These are phyloP conservation scores for Fraxinus pennsylvanica DNA, from an alignment of 257 asterid genomes.

Conservation along the genomic window DNA sequence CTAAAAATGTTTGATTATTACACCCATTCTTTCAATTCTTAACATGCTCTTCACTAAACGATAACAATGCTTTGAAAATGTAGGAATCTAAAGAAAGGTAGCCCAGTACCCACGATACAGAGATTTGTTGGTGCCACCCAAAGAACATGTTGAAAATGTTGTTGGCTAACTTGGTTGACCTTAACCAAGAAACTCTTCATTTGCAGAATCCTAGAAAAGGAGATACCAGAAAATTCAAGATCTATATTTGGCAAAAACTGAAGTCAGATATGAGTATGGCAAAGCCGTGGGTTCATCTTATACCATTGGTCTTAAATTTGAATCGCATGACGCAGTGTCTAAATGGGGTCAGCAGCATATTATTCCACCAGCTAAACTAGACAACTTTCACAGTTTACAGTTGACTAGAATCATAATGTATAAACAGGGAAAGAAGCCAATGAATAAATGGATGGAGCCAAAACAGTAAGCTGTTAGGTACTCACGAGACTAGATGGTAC, in stretches of 20 bases:
- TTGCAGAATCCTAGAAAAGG: constrained; percentile 33
- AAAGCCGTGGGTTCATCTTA: background rate
- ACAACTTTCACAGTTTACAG: background rate
- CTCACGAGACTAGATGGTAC: too few species aligned
- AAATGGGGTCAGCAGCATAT: background rate
- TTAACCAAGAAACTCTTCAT: constrained; percentile 17
- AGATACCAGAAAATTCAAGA: constrained; percentile 12
- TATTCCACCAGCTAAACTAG: constrained; percentile 10
- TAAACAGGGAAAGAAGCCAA: background rate
- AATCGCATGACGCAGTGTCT: background rate
- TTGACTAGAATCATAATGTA: background rate
- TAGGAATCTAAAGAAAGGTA: background rate
- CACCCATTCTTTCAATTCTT: background rate
- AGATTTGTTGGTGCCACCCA: constrained; percentile 6
- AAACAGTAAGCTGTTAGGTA: background rate
- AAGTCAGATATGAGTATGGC: constrained; percentile 10
- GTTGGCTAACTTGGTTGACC: constrained; percentile 17
- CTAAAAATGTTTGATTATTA: background rate
- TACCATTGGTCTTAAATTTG: background rate
- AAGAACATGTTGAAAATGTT: constrained; percentile 6
- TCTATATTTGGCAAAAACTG: background rate
- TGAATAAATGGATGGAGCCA: background rate
- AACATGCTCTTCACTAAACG: background rate
- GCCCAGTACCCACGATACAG: constrained; percentile 8
- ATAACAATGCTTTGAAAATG: background rate